Conservation (phyloP, 805 yeast genomes). For the Saccharomycodes ludwigii region DNA sequence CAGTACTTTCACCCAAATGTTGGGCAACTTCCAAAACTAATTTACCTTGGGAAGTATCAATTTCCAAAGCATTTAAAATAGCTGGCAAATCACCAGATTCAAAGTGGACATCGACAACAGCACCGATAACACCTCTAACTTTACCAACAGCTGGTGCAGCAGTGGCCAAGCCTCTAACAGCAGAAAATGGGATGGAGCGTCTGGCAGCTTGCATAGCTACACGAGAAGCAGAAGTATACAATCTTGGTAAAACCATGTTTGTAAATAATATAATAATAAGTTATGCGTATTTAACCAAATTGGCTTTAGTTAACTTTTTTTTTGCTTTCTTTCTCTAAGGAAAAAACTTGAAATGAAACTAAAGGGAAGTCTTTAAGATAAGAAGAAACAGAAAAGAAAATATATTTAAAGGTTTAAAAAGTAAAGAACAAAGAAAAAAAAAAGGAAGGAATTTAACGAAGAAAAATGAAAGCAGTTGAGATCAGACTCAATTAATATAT, state of each 20-base stretch:
- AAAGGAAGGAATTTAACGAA: too few relatives aligned
- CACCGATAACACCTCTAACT: slow-evolving; percentile 97
- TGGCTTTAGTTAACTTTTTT: background rate
- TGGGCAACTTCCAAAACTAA: slow-evolving; percentile 97
- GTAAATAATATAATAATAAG: slow-evolving; percentile 1
- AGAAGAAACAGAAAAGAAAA: background rate
- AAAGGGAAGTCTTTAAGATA: background rate
- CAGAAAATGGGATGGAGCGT: slow-evolving; percentile 54
- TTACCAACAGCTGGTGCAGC: slow-evolving; percentile 62
- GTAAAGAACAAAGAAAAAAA: too few relatives aligned
- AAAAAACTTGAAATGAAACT: background rate
- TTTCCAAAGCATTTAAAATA: slow-evolving; percentile 90
- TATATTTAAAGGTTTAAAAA: too few relatives aligned
- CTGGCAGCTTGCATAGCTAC: slow-evolving; percentile 82
- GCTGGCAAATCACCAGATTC: slow-evolving; percentile 96
- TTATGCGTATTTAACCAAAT: slow-evolving; percentile 2
- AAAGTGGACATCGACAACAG: slow-evolving; percentile 98
- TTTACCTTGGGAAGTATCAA: slow-evolving; percentile 65
- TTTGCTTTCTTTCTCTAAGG: background rate
- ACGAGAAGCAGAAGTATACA: slow-evolving; percentile 58
- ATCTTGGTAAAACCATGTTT: slow-evolving; percentile 41
- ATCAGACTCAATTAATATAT: too few relatives aligned
- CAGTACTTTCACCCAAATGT: slow-evolving; percentile 99
- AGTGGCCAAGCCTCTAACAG: slow-evolving; percentile 19
- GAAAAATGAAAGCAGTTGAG: too few relatives aligned